Evolutionary conservation across 192 early-diverging fungal species (phyloP), one percentile per base, ranked within the genome.

Genomic region (Coemansia asiatica): DNA sequence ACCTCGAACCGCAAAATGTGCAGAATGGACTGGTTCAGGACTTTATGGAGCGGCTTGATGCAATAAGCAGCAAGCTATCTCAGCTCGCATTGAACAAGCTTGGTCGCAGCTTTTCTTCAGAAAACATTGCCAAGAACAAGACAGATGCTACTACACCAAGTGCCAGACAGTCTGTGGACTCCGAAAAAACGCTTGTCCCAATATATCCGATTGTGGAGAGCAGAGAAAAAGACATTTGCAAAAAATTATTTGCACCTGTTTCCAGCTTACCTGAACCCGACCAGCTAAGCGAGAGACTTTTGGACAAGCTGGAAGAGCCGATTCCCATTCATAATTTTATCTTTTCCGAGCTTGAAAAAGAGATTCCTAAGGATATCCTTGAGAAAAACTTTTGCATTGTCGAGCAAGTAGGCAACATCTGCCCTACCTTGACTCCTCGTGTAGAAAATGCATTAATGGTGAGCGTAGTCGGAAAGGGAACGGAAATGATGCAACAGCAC

Each of bases 401-500:
- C 27, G 72, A 80, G 53, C 26, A 74, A n/a, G 67, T 69, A 8
- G 77, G 72, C 16, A 74, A 74, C 16, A 64, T 72, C 7, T 72
- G 69, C 35, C 79, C 74, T 0, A 66, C 25, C n/a, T 70, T 81
- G 28, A 72, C 79, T 0, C 69, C 74, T 0, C 56, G 71, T 15
- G 54, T 75, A 0, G 79, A 81, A 26, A 56, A 54, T 22, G 79
- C 79, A 0, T 36, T 81, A 1, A 51, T 59, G 19, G 65, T 76
- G 2, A 56, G 56, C 4, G 66, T 63, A 13, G 55, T 57, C 5
- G 56, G 54, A 9, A 58, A 55, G 4, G 79, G 62, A 29, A 81
- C 79, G 2, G 79, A 81, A 40, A 47, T 69, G 22, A 76, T 76
- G 74, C 74, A 76, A 60, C 79, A 81, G 56, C 64, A 64, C 22